A percentile compares a stretch with the other conserved stretches of the same genome.
Evolutionary conservation across 495 filamentous ascomycete genomes (phyloP).

Genomic region (Penicillium crystallinum): DNA sequence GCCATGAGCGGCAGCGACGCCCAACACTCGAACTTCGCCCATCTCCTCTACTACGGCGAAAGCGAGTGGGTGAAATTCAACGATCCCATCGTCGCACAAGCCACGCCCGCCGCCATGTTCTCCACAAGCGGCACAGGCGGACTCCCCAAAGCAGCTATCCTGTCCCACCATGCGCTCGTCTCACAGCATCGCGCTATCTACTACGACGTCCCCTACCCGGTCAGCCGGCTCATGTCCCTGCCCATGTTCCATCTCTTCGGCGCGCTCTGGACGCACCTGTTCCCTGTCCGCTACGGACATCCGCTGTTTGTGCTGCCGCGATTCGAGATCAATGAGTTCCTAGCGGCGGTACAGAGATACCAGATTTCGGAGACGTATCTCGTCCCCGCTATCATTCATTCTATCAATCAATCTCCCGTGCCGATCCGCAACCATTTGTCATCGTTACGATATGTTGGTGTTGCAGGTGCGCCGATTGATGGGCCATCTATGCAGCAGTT

Average conservation of each 20-base stretch:
- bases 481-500: conserved; percentile 35
- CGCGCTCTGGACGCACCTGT: conserved; percentile 48
- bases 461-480: conserved; percentile 48
- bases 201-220: conserved; percentile 44
- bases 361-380: conserved; percentile 57
- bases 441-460: conserved; percentile 43
- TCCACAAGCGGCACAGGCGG: conserved; percentile 56
- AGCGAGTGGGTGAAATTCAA: conserved; percentile 50
- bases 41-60: conserved; percentile 47
- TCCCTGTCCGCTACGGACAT: conserved; percentile 51
- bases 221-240: conserved; percentile 50
- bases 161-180: conserved; percentile 48
- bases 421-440: conserved; percentile 42
- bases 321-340: conserved; percentile 53
- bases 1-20: conserved; percentile 15
- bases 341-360: conserved; percentile 50
- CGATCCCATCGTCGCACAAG: conserved; percentile 37
- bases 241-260: conserved; percentile 64
- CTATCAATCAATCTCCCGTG: conserved; percentile 41
- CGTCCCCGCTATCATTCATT: conserved; percentile 57
- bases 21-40: conserved; percentile 28
- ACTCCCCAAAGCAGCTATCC: conserved; percentile 52
- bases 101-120: conserved; percentile 49
- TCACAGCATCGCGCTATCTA: conserved; percentile 48
- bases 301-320: conserved; percentile 55